phyloP scores from a whole-genome alignment of 1,284 basidiomycete genomes.

The Schizophyllum amplum region DNA sequence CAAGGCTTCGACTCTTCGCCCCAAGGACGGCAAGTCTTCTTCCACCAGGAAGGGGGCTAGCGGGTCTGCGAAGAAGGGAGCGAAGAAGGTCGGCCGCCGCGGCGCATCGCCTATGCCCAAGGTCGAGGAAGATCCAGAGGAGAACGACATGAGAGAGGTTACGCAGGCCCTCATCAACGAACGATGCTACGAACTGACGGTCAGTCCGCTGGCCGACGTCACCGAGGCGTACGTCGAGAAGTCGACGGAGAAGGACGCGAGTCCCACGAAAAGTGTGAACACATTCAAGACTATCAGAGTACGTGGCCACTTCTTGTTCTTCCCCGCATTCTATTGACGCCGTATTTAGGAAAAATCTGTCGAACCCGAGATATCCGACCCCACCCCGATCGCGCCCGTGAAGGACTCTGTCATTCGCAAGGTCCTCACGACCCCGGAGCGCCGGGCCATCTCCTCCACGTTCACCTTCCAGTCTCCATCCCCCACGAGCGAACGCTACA shows the following conservation, averaged over 20 bases:
- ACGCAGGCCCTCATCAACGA: constrained; percentile 36
- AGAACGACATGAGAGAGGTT: constrained; percentile 13
- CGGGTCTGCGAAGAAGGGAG: constrained; percentile 18
- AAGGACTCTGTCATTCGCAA: constrained; percentile 19
- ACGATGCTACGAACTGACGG: constrained; percentile 56
- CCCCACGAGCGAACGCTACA: constrained; percentile 44
- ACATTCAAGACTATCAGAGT: background rate
- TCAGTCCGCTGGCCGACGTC: constrained; percentile 55
- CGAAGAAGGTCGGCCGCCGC: constrained; percentile 23
- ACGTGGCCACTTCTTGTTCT: background rate
- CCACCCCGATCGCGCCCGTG: constrained; percentile 32
- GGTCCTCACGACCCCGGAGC: constrained; percentile 60
- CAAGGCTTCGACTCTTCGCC: constrained; percentile 33
- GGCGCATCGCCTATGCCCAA: constrained; percentile 27
- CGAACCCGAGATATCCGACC: constrained; percentile 47
- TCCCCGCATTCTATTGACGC: constrained; percentile 14
- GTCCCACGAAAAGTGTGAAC: background rate
- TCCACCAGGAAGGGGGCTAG: constrained; percentile 1
- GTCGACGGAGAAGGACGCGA: constrained; percentile 4
- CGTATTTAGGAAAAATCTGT: constrained; percentile 35
- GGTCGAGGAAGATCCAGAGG: constrained; percentile 35
- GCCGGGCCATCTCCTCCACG: constrained; percentile 58
- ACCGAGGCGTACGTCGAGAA: constrained; percentile 39
- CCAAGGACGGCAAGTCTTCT: constrained; percentile 16
- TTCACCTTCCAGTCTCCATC: constrained; percentile 72